Evolutionary conservation across 345 rosid genomes (phyloP).

Genomic region (Microcos paniculata): DNA sequence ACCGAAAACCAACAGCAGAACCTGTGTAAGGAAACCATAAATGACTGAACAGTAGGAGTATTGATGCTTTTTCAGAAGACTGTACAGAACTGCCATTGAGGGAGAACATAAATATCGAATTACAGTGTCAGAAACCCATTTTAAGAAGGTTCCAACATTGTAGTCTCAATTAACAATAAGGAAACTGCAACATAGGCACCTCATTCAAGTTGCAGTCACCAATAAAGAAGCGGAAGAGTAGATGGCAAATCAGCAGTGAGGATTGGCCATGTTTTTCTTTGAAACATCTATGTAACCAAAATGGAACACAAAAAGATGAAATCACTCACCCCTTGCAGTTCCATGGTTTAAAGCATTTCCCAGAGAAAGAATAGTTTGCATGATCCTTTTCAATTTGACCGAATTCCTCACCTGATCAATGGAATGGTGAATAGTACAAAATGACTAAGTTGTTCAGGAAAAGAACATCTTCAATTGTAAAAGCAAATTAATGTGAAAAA

Average conservation of each 20-base stretch:
- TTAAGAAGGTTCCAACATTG: neutral
- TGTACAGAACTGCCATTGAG: neutral
- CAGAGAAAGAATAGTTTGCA: slow-evolving; percentile 85
- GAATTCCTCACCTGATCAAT: slow-evolving; percentile 64
- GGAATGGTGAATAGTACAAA: slow-evolving; percentile 13
- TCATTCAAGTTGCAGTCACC: slow-evolving; percentile 1
- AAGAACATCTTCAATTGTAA: slow-evolving; percentile 11
- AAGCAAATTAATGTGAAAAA: slow-evolving; percentile 14
- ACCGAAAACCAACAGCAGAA: slow-evolving; percentile 85
- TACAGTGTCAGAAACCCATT: neutral
- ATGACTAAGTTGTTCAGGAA: neutral
- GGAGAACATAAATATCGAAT: neutral
- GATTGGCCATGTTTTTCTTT: neutral
- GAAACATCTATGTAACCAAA: neutral
- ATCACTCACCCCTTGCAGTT: slow-evolving; percentile 79
- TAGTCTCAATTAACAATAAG: neutral
- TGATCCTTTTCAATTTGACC: slow-evolving; percentile 66
- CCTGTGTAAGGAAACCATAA: slow-evolving; percentile 38
- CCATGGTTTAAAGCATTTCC: slow-evolving; percentile 93
- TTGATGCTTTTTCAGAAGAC: slow-evolving; percentile 4
- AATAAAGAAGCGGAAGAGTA: neutral
- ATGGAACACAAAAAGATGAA: neutral
- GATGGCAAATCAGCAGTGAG: neutral
- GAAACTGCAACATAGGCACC: neutral
- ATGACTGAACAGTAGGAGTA: slow-evolving; percentile 4